Conservation (phyloP, 2,329 filamentous ascomycete species). For the Fusarium napiforme region DNA sequence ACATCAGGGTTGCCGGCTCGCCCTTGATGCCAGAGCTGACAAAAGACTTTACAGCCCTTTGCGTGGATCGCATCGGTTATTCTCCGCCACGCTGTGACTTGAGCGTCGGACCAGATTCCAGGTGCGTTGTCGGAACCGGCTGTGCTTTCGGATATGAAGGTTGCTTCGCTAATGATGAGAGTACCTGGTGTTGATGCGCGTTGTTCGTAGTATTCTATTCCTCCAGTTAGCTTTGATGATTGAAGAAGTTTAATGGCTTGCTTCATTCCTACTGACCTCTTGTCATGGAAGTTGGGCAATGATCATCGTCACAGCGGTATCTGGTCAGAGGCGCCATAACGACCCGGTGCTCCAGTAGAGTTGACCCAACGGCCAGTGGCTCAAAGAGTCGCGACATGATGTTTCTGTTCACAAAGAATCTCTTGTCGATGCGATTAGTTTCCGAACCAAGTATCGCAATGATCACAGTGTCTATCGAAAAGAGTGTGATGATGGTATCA, state of each 20-base stretch:
- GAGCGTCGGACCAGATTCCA: background rate
- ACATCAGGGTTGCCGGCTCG: background rate
- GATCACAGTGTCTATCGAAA: background rate
- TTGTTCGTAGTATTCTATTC: background rate
- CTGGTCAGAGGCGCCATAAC: background rate
- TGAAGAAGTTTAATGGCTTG: rapidly evolving
- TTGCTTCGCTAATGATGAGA: background rate
- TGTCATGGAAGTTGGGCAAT: background rate
- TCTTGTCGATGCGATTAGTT: rapidly evolving
- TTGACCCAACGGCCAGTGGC: background rate
- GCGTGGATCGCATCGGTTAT: rapidly evolving
- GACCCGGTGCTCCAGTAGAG: background rate
- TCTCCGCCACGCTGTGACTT: background rate
- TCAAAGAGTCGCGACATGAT: background rate
- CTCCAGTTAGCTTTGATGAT: rapidly evolving
- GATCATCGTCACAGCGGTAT: background rate
- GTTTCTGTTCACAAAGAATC: background rate
- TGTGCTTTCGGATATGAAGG: background rate
- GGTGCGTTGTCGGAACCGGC: background rate
- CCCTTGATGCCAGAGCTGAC: background rate
- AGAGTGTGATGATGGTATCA: background rate
- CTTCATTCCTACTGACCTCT: rapidly evolving
- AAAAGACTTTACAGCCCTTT: background rate
- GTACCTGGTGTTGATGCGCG: background rate
- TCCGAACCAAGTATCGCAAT: too few species aligned